Evolutionary conservation across 2,329 filamentous ascomycete species (phyloP), one percentile per base, ranked within the genome.

Genomic region (Metarhizium guizhouense): DNA sequence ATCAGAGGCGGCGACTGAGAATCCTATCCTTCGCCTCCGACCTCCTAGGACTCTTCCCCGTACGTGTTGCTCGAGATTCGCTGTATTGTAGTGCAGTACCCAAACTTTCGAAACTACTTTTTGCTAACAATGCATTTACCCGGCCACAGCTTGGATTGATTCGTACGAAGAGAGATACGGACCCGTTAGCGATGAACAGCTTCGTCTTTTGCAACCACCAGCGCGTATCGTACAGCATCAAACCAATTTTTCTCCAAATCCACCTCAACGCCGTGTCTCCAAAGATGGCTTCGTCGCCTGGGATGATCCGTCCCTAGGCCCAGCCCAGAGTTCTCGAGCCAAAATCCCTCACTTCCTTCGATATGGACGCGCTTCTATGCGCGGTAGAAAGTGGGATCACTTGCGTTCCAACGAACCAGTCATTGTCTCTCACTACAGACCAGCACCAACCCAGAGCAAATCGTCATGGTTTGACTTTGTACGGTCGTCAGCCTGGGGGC

Each of bases 351-450:
- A 73, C 53, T 67, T 81, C 25, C 72, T 82, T 53, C 70, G 69
- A 62, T 65, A 79, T 60, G 74, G 79, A 48, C 75, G 75, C 67
- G 66, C 76, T 66, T 71, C 71, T 29, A 67, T 63, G 60, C 68
- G 66, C 50, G 80, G 80, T 3, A 74, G 79, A 57, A 77, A 77
- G 69, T 84, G 81, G 80, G 81, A 84, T 62, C 80, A 84, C 62
- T 66, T 84, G 53, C 78, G 81, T 53, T 78, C 79, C 3, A 74
- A 77, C 38, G 81, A 84, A 57, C 81, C 81, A 4, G 80, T 84
- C 59, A 82, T 84, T 59, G 77, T 83, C 51, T 72, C 79, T 29
- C 72, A 73, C 45, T 75, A 78, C 59, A 68, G 69, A 56, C 71
- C 74, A 13, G 65, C 71, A 4, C 65, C 70, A 40, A 65, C 70